Evolutionary conservation across 139 green algal species (phyloP), one percentile per base, ranked within the genome.

Genomic region (Diplosphaera chodatii): DNA sequence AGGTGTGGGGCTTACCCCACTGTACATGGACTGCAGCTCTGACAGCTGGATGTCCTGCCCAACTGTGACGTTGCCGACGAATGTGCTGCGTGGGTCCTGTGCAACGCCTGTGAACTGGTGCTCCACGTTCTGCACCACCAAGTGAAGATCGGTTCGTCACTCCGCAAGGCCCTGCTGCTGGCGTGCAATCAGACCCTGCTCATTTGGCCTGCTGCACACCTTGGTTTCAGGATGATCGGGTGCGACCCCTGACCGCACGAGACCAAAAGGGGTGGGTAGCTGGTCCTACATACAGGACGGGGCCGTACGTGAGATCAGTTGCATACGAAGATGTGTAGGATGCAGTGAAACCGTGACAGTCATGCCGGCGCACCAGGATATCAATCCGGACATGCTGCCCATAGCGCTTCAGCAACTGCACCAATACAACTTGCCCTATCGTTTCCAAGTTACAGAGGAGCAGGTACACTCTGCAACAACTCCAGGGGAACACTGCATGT

Each of bases 141-240:
- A n/a, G n/a, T 27, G 32, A 32, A 28, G 40, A 73, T 8, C 21
- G 15, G 1, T n/a, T 34, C 41, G 21, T 21, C 20, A n/a, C 4
- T 27, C 37, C 8, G 31, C 28, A 23, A 1, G 33, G 21, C 4
- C 21, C 13, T 71, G 55, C 23, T 33, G 20, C 55, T 33, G 66
- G 13, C 32, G 62, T 37, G 33, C 25, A 1, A 20, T n/a, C 1
- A 4, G 23, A 32, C 1, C 18, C 25, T 21, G 23, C 1, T 37
- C 18, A n/a, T 29, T 23, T 63, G 70, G 27, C 55, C 20, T 31
- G 8, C 10, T 6, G 13, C 56, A 15, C 32, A 88, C 83, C 89
- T 99, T 99, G 37, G 92, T 97, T 74, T 95, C 88, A 62, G 86
- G 84, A 70, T 99, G 95, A 75, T 99, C 95, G 8, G 95, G 94